A percentile compares a stretch with the other conserved stretches of the same genome.
Conservation (phyloP, 306 rosid genomes). For the Trifolium pratense region DNA sequence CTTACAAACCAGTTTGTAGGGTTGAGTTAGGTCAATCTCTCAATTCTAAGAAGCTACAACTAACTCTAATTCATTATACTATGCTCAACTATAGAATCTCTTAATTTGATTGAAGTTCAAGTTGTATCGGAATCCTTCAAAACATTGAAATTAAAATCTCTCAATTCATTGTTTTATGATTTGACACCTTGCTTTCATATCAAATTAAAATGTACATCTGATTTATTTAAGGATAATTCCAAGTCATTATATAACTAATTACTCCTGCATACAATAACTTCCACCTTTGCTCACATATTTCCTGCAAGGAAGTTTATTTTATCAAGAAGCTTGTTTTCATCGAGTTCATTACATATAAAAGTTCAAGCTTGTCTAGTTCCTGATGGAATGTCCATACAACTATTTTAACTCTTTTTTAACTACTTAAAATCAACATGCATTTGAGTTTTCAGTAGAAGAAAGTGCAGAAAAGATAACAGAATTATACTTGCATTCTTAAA, state of each 20-base stretch:
- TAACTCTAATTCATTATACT: background rate
- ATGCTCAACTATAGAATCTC: background rate
- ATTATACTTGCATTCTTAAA: background rate
- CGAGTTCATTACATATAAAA: background rate
- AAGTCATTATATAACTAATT: background rate
- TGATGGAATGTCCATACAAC: background rate
- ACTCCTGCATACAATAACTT: background rate
- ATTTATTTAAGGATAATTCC: background rate
- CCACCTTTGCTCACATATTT: background rate
- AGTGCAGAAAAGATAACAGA: background rate
- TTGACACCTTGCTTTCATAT: background rate
- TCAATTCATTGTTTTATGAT: background rate
- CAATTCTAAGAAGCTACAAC: background rate
- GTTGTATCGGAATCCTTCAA: background rate
- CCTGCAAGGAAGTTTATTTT: background rate
- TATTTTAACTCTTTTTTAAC: background rate
- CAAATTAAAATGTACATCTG: background rate
- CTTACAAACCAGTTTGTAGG: too few species aligned
- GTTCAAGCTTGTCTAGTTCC: background rate
- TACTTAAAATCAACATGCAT: background rate
- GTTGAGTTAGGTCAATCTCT: too few species aligned
- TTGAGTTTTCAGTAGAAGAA: background rate
- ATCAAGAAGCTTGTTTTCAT: background rate
- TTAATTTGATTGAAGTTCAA: background rate
- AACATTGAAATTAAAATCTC: too few species aligned